Evolutionary conservation across 805 yeast genomes (phyloP).

Genomic region (Monosporozyma unispora): DNA sequence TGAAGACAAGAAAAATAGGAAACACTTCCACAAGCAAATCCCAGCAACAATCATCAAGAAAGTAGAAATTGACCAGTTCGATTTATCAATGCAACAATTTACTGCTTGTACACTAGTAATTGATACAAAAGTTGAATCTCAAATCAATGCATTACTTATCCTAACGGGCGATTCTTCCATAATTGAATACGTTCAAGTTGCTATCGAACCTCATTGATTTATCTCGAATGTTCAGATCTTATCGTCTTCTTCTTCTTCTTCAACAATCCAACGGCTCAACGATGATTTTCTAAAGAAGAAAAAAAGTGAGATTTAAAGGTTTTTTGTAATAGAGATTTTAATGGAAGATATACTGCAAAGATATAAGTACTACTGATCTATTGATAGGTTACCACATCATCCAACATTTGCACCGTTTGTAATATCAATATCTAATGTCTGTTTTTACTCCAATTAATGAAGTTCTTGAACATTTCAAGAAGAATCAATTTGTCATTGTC

Average conservation of each 20-base stretch:
- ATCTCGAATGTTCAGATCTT: not conserved
- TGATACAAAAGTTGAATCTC: not conserved
- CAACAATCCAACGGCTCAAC: not conserved
- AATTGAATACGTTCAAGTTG: not conserved
- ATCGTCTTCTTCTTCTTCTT: not conserved
- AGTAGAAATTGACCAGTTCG: not conserved
- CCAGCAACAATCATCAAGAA: not conserved
- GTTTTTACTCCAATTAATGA: constrained; percentile 22
- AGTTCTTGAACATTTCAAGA: constrained; percentile 26
- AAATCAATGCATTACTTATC: not conserved
- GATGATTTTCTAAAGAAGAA: not conserved
- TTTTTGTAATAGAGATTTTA: not conserved
- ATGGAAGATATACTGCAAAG: not conserved
- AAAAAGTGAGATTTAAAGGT: not conserved
- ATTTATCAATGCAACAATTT: not conserved
- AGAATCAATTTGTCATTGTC: constrained; percentile 64
- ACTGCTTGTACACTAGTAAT: not conserved
- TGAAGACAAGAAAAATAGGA: not conserved
- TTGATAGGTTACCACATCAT: not conserved
- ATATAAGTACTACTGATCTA: not conserved
- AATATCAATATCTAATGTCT: constrained; percentile 2
- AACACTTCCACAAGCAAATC: not conserved
- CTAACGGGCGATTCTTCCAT: not conserved
- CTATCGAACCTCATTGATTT: not conserved
- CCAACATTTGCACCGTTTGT: too few relatives aligned